These are phyloP conservation scores for Euphorbia corollata DNA, from an alignment of 441 rosid species.

Conservation along the genomic window DNA sequence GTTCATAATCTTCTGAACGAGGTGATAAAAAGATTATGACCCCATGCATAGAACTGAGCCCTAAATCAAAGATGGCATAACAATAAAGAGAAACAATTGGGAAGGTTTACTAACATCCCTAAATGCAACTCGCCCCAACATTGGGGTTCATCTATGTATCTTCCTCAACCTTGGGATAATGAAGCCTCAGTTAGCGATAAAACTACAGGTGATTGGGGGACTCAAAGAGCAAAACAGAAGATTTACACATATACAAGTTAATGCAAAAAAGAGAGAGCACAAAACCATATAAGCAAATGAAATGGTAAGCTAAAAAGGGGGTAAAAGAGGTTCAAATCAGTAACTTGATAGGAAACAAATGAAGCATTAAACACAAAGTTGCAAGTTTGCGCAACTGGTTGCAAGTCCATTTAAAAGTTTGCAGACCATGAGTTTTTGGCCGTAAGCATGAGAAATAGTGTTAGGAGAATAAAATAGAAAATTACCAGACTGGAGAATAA, in stretches of 20 bases:
- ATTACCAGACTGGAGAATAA: conserved; percentile 36
- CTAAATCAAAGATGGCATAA: neutral
- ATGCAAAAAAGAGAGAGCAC: neutral
- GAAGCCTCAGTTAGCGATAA: conserved; percentile 22
- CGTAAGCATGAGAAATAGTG: neutral
- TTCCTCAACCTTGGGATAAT: conserved; percentile 23
- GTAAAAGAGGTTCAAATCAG: conserved; percentile 8
- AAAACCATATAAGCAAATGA: neutral
- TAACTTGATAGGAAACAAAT: conserved; percentile 8
- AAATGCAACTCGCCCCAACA: conserved; percentile 18
- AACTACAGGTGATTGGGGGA: conserved; percentile 20
- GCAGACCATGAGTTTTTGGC: conserved; percentile 32
- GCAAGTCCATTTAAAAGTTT: conserved; percentile 33
- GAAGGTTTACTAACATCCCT: conserved; percentile 14
- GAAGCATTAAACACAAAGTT: neutral
- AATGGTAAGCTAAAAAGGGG: neutral
- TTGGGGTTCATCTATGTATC: conserved; percentile 16
- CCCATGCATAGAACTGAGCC: neutral
- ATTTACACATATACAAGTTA: too few species aligned
- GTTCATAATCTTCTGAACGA: conserved; percentile 9
- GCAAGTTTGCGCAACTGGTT: conserved; percentile 14
- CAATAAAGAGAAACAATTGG: neutral
- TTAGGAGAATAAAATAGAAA: conserved; percentile 15
- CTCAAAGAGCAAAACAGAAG: neutral
- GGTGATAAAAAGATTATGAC: conserved; percentile 9